Evolutionary conservation across 169 alveolate genomes (phyloP), one percentile per base, ranked within the genome.

Genomic region (Blepharisma undulans): DNA sequence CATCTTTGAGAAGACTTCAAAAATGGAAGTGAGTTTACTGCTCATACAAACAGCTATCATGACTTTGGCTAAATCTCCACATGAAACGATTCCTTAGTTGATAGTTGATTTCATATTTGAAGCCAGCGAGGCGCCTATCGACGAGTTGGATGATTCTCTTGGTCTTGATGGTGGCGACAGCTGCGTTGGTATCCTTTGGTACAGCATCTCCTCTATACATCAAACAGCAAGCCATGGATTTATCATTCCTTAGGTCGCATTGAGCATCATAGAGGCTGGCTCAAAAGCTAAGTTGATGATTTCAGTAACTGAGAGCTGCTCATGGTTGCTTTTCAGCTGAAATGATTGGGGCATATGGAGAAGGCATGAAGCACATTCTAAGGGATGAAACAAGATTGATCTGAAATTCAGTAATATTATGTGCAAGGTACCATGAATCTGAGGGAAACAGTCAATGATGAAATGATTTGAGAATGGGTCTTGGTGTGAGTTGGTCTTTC

Each of bases 111-210:
- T 99, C 99, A 94, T 99, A 98, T 97, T 99, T 99, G 99, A 99
- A 99, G 30, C 99, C 99, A 60, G 99, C 98, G 87, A 99, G 99
- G 95, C 99, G 98, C 99, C 99, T 98, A 91, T 98, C 99, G 79
- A 98, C 99, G 94, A 99, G 98, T 97, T 98, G 99, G 92, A 98
- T 98, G 61, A 99, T 98, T 90, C 99, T 97, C 96, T 98, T 99
- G 72, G 99, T 98, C 94, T 99, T 99, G 93, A 99, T 98, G 76
- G 99, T 98, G 27, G 99, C 99, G 87, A 99, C 99, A 59, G 99
- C 99, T 18, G 99, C 99, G 92, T 99, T 99, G 72, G 98, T 99
- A 92, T 99, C 99, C 96, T 99, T 99, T 60, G 99, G 99, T 25
- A 98, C 99, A 60, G 99, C 99, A 96, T 99, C 99, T 16, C 99